phyloP scores from a whole-genome alignment of 2,329 filamentous ascomycete genomes.

The Colletotrichum destructivum region DNA sequence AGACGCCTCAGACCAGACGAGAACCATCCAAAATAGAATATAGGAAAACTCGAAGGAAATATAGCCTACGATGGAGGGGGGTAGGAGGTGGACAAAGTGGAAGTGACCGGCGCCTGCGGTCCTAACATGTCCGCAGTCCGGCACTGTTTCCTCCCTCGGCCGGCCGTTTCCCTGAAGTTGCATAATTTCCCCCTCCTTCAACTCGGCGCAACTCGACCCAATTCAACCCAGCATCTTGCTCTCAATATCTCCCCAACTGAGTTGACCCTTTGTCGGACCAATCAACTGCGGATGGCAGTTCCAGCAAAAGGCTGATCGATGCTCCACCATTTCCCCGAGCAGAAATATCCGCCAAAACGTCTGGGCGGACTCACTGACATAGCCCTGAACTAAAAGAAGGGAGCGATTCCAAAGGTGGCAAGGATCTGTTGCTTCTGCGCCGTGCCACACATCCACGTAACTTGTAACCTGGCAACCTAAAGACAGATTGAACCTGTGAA shows the following conservation, averaged over 20 bases:
- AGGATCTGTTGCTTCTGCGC: constrained; percentile 18
- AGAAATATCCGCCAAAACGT: constrained; percentile 20
- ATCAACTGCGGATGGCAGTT: constrained; percentile 7
- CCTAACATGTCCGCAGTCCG: constrained; percentile 15
- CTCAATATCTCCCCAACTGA: constrained; percentile 9
- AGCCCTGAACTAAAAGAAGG: constrained; percentile 21
- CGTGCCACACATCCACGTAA: background rate
- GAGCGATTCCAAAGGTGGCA: constrained; percentile 18
- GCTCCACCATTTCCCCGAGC: constrained; percentile 27
- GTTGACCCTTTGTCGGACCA: constrained; percentile 2
- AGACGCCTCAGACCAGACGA: background rate
- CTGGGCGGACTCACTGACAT: constrained; percentile 6
- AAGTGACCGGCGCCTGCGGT: constrained; percentile 11
- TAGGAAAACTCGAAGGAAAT: background rate
- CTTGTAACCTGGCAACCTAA: background rate
- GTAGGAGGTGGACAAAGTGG: no score
- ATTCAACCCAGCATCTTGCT: constrained; percentile 13
- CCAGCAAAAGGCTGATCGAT: constrained; percentile 17
- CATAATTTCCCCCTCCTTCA: constrained; percentile 11
- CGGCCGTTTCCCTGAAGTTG: constrained; percentile 2
- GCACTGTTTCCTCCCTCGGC: constrained; percentile 1
- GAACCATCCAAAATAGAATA: background rate
- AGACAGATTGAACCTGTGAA: background rate
- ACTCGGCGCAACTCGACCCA: constrained; percentile 10
- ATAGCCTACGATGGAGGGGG: no score